These are phyloP conservation scores for Esteya vermicola DNA, from an alignment of 2,329 filamentous ascomycete species.

Conservation along the genomic window DNA sequence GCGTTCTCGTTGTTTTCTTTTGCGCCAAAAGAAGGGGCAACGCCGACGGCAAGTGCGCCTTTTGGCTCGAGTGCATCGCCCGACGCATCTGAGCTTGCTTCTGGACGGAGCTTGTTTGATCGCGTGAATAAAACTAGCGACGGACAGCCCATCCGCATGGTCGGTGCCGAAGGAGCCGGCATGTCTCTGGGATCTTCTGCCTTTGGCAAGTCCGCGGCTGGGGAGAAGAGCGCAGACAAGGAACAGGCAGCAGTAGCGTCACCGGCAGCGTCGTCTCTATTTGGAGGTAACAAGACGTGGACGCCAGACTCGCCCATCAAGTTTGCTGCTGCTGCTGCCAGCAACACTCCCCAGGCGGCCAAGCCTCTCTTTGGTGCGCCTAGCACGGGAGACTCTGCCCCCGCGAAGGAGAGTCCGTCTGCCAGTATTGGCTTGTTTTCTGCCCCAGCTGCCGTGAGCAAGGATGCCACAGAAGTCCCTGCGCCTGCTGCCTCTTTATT, in stretches of 20 bases:
- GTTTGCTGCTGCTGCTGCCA: constrained; percentile 21
- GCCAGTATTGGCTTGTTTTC: background rate
- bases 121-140: constrained; percentile 35
- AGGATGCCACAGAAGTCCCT: no score
- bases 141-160: constrained; percentile 32
- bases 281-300: constrained; percentile 30
- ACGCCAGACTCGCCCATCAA: constrained; percentile 37
- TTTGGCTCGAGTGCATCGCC: constrained; percentile 22
- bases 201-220: constrained; percentile 16
- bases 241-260: no score
- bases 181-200: constrained; percentile 2
- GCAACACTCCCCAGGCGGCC: constrained; percentile 5
- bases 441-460: no score
- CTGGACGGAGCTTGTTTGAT: constrained; percentile 39
- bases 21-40: constrained; percentile 13
- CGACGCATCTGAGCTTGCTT: constrained; percentile 28
- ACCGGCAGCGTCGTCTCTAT: no score
- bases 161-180: constrained; percentile 16
- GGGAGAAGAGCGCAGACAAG: constrained; percentile 30
- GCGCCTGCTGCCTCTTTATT: background rate
- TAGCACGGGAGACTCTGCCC: no score
- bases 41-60: constrained; percentile 8
- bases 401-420: no score
- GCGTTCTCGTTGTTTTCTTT: constrained; percentile 16
- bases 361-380: constrained; percentile 9